These are phyloP conservation scores for Aegilops speltoides DNA, from an alignment of 176 grass and related monocot genomes.

Conservation along the genomic window DNA sequence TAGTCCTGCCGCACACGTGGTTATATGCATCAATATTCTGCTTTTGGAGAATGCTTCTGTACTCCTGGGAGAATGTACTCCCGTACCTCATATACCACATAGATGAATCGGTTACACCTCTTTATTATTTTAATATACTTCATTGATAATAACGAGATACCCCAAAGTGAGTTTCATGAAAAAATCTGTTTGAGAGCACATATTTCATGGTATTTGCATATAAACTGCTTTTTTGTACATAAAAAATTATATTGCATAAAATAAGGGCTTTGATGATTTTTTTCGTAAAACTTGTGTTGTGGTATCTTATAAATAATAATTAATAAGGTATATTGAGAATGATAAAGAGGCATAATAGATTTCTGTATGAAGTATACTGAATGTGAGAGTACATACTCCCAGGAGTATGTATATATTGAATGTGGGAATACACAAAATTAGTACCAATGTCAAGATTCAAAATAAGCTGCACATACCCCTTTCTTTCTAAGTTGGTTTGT, in stretches of 20 bases:
- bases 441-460: neutral
- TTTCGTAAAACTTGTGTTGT: neutral
- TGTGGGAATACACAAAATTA: no score
- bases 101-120: no score
- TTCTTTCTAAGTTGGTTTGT: slow-evolving; percentile 93
- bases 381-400: no score
- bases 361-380: no score
- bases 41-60: neutral
- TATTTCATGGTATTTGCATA: neutral
- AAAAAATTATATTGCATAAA: neutral
- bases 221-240: no score
- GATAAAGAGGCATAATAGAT: no score
- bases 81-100: no score
- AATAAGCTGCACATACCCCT: slow-evolving; percentile 53
- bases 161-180: neutral
- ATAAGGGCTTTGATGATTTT: neutral
- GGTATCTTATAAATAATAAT: no score
- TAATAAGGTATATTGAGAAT: no score
- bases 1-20: neutral
- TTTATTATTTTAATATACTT: neutral
- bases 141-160: neutral
- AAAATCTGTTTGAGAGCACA: neutral
- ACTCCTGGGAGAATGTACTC: neutral
- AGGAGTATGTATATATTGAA: no score
- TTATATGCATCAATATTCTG: neutral